Base-by-base conservation (phyloP, 805 yeast species). In the Ogataea naganishii region DNA sequence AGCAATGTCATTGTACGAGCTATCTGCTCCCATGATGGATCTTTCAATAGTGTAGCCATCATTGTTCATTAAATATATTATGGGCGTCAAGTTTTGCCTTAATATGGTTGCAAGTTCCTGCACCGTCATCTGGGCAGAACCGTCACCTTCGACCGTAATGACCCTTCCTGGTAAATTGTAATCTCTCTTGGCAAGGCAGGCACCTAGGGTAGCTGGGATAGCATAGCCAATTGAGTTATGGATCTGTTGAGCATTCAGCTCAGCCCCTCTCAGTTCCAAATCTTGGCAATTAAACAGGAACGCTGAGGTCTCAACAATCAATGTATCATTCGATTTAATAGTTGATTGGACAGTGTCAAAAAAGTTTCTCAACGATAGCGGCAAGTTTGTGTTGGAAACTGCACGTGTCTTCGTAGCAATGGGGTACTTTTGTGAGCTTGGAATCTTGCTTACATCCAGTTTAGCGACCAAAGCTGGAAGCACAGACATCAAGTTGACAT, bases 221-320 rank as follows among this genome's bases (percentile, higher is more conserved):
- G 74, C 71, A 36, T 64, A 66, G 1, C 75, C 75, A 35, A 69
- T 69, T 2, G 73, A 64, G 1, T 66, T 72, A 51, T 66, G 68
- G 34, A 61, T 57, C 29, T 48, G 47, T 35, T 64, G 69, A 15
- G 62, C 40, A 6, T 65, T 39, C 15, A 59, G 43, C 9, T 47
- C 42, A 6, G 58, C 59, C 8, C 62, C 60, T 10, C 39, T 37
- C 20, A 66, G 44, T 24, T 47, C 47, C 18, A 68, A 34, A 31
- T 60, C 66, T 5, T 62, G 53, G 8, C 58, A 39, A 0, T 60
- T 66, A 43, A 67, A 66, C n/a, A 58, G 37, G 35, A 69, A 67
- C 6, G 72, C 60, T 37, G 70, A 65, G 0, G 71, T 65, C 34
- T 69, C 74, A 19, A 60, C 50, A 20, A 69, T 47, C 12, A 69